Evolutionary conservation across 768 basidiomycete genomes (phyloP).

Genomic region (Mycena floridula): DNA sequence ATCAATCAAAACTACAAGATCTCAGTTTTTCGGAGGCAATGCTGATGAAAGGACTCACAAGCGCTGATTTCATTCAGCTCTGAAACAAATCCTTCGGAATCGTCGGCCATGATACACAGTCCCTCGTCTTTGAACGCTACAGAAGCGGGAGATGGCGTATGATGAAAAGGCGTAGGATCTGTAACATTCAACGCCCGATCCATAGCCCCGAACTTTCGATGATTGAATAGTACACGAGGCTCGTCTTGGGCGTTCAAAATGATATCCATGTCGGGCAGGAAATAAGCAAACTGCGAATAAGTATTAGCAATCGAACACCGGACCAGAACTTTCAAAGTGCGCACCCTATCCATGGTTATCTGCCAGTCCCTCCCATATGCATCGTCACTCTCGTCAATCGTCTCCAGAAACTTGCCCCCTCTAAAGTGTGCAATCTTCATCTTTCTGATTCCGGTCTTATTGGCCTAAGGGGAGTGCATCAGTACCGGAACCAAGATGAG

Average conservation of each 20-base stretch:
- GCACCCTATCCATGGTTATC: conserved; percentile 6
- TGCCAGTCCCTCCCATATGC: conserved; percentile 12
- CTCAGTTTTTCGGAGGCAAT: neutral
- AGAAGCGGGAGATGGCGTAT: conserved; percentile 9
- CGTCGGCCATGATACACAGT: conserved; percentile 8
- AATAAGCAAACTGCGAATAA: conserved; percentile 4
- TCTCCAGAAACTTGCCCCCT: conserved; percentile 3
- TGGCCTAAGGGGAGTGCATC: conserved; percentile 4
- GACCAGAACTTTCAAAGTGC: neutral
- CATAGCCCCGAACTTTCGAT: neutral
- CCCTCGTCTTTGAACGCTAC: conserved; percentile 10
- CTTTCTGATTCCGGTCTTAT: conserved; percentile 7
- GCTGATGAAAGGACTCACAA: conserved; percentile 6
- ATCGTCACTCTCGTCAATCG: conserved; percentile 9
- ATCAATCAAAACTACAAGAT: conserved; percentile 9
- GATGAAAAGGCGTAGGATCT: conserved; percentile 11
- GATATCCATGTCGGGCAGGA: conserved; percentile 11
- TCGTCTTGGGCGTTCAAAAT: conserved; percentile 13
- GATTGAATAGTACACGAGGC: conserved; percentile 12
- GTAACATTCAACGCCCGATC: conserved; percentile 10
- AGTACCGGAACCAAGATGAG: neutral
- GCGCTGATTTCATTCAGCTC: conserved; percentile 12
- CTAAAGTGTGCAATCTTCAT: conserved; percentile 5
- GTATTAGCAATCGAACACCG: neutral
- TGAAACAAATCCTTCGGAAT: conserved; percentile 7